A percentile compares a stretch with the other conserved stretches of the same genome.
Evolutionary conservation across 2,329 filamentous ascomycete species (phyloP).

Genomic region (Dothiorella sarmentorum): DNA sequence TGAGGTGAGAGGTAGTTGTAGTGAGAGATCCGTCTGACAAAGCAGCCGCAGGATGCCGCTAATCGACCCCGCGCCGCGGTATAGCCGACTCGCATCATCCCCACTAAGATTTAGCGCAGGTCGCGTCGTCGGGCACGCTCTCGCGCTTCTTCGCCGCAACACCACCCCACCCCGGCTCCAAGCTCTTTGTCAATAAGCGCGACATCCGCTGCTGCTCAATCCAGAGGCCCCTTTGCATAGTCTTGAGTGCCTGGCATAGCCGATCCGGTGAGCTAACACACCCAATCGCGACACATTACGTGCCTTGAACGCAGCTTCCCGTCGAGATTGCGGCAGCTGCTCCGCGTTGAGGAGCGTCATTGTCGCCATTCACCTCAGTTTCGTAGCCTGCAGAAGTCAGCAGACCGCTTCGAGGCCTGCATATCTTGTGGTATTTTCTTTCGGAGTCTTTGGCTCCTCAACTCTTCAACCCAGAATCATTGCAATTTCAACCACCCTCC

Average conservation of each 20-base stretch:
- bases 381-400: background rate
- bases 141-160: conserved; percentile 1
- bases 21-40: too few relatives aligned
- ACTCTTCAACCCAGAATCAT: background rate
- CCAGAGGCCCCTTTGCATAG: too few relatives aligned
- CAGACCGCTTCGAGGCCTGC: background rate
- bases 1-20: too few relatives aligned
- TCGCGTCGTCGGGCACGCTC: background rate
- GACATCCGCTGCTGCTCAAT: background rate
- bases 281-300: background rate
- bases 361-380: background rate
- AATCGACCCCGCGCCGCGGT: background rate
- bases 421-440: background rate
- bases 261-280: background rate
- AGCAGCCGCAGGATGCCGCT: conserved; percentile 12
- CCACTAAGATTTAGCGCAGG: conserved; percentile 11
- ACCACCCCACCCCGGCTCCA: background rate
- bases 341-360: background rate
- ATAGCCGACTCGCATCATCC: too few relatives aligned
- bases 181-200: background rate
- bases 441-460: background rate
- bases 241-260: background rate
- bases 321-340: background rate
- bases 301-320: background rate
- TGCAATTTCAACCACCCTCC: background rate